A percentile compares a stretch with the other conserved stretches of the same genome.
Evolutionary conservation across 495 filamentous ascomycete species (phyloP).

Genomic region (Penicillium robsamsonii): DNA sequence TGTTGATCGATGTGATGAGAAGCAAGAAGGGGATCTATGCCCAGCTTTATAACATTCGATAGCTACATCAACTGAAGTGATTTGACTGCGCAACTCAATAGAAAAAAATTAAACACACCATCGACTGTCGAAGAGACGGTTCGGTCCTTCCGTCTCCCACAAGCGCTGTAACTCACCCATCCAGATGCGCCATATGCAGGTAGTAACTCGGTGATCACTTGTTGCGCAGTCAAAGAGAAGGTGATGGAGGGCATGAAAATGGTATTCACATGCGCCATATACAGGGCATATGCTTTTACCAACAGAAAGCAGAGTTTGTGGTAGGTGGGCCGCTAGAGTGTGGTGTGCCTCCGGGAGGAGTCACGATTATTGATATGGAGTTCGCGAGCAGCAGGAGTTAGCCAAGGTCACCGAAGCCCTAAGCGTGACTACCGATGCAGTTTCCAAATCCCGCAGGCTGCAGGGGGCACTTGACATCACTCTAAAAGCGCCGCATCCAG

Average conservation of each 20-base stretch:
- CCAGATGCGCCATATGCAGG: constrained; percentile 27
- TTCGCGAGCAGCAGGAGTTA: constrained; percentile 14
- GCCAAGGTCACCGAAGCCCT: constrained; percentile 21
- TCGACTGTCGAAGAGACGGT: background rate
- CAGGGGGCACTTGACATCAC: constrained; percentile 38
- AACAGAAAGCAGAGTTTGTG: constrained; percentile 32
- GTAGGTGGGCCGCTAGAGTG: constrained; percentile 35
- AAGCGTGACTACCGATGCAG: constrained; percentile 21
- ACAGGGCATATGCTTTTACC: constrained; percentile 14
- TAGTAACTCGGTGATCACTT: constrained; percentile 23
- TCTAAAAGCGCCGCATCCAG: constrained; percentile 2
- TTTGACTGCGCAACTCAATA: constrained; percentile 18
- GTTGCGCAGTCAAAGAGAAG: constrained; percentile 12
- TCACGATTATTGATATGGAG: constrained; percentile 16
- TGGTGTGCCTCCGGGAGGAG: constrained; percentile 17
- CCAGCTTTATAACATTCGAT: constrained; percentile 21
- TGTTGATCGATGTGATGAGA: constrained; percentile 9
- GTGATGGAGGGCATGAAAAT: constrained; percentile 11
- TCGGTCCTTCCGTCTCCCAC: constrained; percentile 7
- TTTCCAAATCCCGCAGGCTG: constrained; percentile 28
- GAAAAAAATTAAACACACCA: constrained; percentile 7
- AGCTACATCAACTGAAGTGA: background rate
- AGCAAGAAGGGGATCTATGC: constrained; percentile 13
- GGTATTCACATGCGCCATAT: constrained; percentile 8
- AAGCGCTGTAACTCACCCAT: constrained; percentile 13